Evolutionary conservation across 352 stramenopile species (phyloP).

Genomic region (Pythium aphanidermatum): DNA sequence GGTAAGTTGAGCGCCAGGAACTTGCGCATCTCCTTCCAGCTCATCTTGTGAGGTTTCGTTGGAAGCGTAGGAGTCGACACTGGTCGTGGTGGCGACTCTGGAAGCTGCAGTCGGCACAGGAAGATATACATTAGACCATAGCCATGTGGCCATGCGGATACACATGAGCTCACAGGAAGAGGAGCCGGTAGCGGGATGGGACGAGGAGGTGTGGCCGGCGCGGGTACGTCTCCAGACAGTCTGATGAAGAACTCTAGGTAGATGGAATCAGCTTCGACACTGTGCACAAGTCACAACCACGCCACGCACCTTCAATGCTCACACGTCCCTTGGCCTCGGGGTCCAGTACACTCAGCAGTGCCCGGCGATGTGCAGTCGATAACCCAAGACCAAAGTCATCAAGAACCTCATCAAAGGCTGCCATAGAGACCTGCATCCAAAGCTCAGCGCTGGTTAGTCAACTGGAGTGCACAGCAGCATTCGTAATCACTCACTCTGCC

Average conservation of each 20-base stretch:
- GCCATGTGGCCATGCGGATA: no score
- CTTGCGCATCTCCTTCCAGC: constrained; percentile 74
- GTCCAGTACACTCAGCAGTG: constrained; percentile 45
- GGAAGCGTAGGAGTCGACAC: constrained; percentile 17
- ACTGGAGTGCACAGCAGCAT: no score
- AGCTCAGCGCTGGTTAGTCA: not conserved
- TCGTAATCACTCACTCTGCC: constrained; percentile 70
- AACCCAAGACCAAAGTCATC: constrained; percentile 56
- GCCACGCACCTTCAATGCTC: constrained; percentile 58
- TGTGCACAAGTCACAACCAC: no score
- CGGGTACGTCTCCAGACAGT: constrained; percentile 51
- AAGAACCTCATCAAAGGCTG: constrained; percentile 67
- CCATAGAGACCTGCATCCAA: constrained; percentile 40
- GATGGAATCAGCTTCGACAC: no score
- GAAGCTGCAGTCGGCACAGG: constrained; percentile 1
- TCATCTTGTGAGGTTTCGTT: constrained; percentile 39
- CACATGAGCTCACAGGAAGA: constrained; percentile 3
- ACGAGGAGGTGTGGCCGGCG: not conserved
- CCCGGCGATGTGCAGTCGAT: constrained; percentile 30
- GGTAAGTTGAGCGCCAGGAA: constrained; percentile 62
- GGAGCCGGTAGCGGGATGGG: not conserved
- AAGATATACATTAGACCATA: no score
- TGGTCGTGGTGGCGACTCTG: constrained; percentile 13
- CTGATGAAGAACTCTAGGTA: constrained; percentile 82
- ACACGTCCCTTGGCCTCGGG: constrained; percentile 42